Percentiles rank a stretch among this genome's conserved stretches.
These are phyloP conservation scores for Triangularia setosa DNA, from an alignment of 2,329 filamentous ascomycete species.

Conservation along the genomic window DNA sequence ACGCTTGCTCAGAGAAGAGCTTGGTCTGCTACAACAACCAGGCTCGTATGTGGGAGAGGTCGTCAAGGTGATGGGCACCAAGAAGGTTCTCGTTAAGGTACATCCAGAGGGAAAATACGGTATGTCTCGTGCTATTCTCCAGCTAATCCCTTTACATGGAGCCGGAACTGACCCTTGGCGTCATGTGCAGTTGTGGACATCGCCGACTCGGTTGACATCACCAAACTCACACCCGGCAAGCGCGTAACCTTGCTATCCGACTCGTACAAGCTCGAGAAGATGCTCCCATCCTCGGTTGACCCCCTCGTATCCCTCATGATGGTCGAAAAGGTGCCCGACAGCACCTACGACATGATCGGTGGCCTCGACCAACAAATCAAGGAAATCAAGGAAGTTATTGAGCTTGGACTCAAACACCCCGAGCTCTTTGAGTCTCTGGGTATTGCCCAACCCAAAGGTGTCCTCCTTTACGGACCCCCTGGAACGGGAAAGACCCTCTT, in stretches of 20 bases:
- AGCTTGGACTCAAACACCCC: slow-evolving; percentile 95
- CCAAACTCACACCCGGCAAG: slow-evolving; percentile 95
- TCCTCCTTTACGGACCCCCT: slow-evolving; percentile 91
- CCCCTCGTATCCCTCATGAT: slow-evolving; percentile 99
- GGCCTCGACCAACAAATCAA: slow-evolving; percentile 99
- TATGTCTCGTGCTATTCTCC: slow-evolving; percentile 40
- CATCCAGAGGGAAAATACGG: slow-evolving; percentile 99
- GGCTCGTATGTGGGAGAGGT: slow-evolving; percentile 98
- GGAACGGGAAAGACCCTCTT: slow-evolving; percentile 96
- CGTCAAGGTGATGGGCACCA: slow-evolving; percentile 99
- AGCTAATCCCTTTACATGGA: background rate
- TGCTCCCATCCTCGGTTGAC: slow-evolving; percentile 95
- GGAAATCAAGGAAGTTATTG: slow-evolving; percentile 99
- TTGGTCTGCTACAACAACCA: slow-evolving; percentile 92
- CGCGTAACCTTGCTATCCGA: slow-evolving; percentile 95
- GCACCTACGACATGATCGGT: slow-evolving; percentile 99
- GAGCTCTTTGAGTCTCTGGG: slow-evolving; percentile 99
- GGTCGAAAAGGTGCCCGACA: slow-evolving; percentile 99
- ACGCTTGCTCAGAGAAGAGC: slow-evolving; percentile 87
- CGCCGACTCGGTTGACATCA: slow-evolving; percentile 86
- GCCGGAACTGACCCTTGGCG: background rate
- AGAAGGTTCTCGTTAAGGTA: slow-evolving; percentile 98
- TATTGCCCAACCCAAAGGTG: slow-evolving; percentile 96
- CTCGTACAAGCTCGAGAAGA: slow-evolving; percentile 98
- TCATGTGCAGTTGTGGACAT: slow-evolving; percentile 78